Base-by-base conservation (phyloP, 2,329 filamentous ascomycete genomes). In the Penicillium carneum region DNA sequence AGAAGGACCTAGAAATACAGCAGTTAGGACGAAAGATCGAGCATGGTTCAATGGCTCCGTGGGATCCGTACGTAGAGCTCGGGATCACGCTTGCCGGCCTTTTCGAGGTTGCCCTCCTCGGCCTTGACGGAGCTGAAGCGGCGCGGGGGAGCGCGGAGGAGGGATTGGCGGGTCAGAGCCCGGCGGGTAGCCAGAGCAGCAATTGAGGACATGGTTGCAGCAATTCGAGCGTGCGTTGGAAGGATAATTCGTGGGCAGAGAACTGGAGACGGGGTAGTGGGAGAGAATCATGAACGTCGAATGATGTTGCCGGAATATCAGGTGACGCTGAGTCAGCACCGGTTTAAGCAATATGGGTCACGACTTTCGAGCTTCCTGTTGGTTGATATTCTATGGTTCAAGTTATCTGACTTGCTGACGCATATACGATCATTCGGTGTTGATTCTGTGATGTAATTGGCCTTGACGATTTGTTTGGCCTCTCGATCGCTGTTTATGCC, bases 1-100 rank as follows among this genome's bases (percentile, higher is more conserved):
- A 93, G 87, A 69, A 99, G 90, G 75, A 98, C 88, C 95, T 98
- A 74, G 49, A 62, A 26, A 0, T 9, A 52, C 3, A 52, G 10
- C 3, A 47, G 61, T 74, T 67, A 71, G 68, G 57, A 34, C 38
- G 23, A 60, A 47, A 45, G 46, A n/a, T 61, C 36, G 46, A 38
- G 36, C 3, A 23, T 33, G 8, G 18, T 42, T 57, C 60, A 65
- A 55, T 64, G 36, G 58, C 66, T 48, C 61, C 41, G 61, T 60
- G 29, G 36, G 41, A 55, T 63, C 12, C 86, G 69, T 86, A 91
- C 89, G 77, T 89, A 90, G 76, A 91, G 88, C 82, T 92, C 89
- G 61, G 89, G 89, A 78, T 92, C 88, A 77, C 83, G 83, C 82
- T 86, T 88, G 59, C 88, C 87, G 71, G 84, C 88, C 76, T 87